A percentile compares a stretch with the other conserved stretches of the same genome.
phyloP scores from a whole-genome alignment of 2,329 filamentous ascomycete species.

The Podosphaera aphanis region DNA sequence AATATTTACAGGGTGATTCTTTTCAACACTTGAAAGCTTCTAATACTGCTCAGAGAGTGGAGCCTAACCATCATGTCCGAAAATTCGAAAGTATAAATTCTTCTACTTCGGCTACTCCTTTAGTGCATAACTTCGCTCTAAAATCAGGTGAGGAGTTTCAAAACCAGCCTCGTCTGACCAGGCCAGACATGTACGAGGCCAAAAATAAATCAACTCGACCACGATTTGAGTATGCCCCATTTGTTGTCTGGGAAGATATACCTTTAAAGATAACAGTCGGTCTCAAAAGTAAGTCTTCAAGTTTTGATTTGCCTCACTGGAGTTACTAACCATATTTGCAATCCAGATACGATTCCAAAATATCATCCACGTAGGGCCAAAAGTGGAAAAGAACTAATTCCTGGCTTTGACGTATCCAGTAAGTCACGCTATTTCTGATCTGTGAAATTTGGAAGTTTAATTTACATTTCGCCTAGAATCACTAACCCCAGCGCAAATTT shows the following conservation, averaged over 20 bases:
- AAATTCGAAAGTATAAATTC: background rate
- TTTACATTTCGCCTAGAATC: slow-evolving; percentile 9
- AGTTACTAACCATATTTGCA: background rate
- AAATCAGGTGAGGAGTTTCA: background rate
- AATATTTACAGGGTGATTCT: background rate
- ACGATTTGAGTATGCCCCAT: slow-evolving; percentile 12
- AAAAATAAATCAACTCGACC: slow-evolving; percentile 8
- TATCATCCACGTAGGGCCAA: slow-evolving; percentile 14
- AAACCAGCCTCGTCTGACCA: slow-evolving; percentile 8
- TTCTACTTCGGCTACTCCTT: background rate
- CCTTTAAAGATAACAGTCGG: slow-evolving; percentile 10
- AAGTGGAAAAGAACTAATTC: slow-evolving; percentile 13
- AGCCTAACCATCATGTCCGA: background rate
- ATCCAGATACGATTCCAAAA: slow-evolving; percentile 13
- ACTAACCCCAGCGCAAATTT: slow-evolving; percentile 7
- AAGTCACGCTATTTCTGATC: slow-evolving; percentile 5
- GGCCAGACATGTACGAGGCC: slow-evolving; percentile 9
- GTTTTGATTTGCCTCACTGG: background rate
- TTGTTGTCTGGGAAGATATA: slow-evolving; percentile 9
- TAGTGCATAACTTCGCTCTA: slow-evolving; percentile 2
- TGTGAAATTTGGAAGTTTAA: slow-evolving; percentile 3
- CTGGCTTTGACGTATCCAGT: slow-evolving; percentile 13
- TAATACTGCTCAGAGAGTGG: background rate
- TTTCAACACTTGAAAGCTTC: background rate
- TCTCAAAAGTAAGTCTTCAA: slow-evolving; percentile 12